These are phyloP conservation scores for Aquilaria sinensis DNA, from an alignment of 345 rosid species.

Conservation along the genomic window DNA sequence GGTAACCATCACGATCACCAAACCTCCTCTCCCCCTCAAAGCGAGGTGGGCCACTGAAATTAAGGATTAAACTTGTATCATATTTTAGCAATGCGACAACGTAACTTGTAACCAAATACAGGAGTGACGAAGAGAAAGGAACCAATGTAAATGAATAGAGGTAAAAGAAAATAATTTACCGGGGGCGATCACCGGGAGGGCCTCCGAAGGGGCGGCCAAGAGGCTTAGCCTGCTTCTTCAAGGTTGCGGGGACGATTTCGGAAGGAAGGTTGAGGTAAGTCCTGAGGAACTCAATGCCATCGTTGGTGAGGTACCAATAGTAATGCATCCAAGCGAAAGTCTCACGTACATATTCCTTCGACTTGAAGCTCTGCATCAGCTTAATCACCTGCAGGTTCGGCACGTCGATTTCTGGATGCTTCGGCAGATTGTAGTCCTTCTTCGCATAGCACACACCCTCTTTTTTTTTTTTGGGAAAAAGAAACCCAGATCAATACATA, in stretches of 20 bases:
- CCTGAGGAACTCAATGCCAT: constrained; percentile 80
- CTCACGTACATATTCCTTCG: constrained; percentile 87
- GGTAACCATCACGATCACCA: constrained; percentile 90
- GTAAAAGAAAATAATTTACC: constrained; percentile 32
- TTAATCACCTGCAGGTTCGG: constrained; percentile 90
- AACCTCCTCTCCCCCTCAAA: constrained; percentile 84
- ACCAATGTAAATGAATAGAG: not conserved
- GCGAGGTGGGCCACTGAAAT: constrained; percentile 70
- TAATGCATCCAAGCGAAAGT: constrained; percentile 99
- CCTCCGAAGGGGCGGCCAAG: constrained; percentile 72
- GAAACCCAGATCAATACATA: not conserved
- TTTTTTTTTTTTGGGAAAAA: constrained; percentile 14
- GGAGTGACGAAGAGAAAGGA: not conserved
- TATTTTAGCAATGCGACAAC: not conserved
- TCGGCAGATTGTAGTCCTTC: constrained; percentile 76
- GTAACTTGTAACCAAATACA: no score
- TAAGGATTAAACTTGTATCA: constrained; percentile 3
- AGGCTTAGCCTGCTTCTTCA: constrained; percentile 82
- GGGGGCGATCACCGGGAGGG: constrained; percentile 83
- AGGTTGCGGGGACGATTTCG: constrained; percentile 90
- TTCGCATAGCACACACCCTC: constrained; percentile 93
- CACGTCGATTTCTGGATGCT: constrained; percentile 80
- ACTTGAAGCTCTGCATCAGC: constrained; percentile 94
- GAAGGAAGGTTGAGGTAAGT: constrained; percentile 88
- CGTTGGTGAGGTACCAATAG: constrained; percentile 88